Conservation (phyloP, 179 eudicot species). For the Amaranthus tricolor region DNA sequence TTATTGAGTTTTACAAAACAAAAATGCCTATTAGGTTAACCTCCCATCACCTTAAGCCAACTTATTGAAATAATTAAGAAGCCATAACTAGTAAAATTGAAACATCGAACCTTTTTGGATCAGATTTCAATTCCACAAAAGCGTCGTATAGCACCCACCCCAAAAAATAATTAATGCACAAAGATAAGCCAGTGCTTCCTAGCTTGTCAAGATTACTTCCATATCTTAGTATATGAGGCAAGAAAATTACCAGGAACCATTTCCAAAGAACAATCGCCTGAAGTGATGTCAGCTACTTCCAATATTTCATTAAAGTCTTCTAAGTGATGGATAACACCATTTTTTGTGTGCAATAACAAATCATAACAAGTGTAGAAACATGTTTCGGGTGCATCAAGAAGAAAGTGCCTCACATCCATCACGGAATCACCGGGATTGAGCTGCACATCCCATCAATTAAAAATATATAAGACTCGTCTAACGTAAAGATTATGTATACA, state of each 20-base stretch:
- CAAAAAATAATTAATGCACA: no score
- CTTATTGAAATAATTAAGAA: no score
- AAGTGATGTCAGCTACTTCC: slow-evolving; percentile 90
- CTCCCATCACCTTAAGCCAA: no score
- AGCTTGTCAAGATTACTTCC: slow-evolving; percentile 1
- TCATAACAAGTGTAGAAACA: slow-evolving; percentile 93
- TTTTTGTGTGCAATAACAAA: slow-evolving; percentile 68
- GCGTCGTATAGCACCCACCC: no score
- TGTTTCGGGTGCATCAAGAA: slow-evolving; percentile 95
- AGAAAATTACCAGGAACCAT: slow-evolving; percentile 81
- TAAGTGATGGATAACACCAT: slow-evolving; percentile 66
- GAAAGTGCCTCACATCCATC: slow-evolving; percentile 96
- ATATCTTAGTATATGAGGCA: neutral
- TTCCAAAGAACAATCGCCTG: slow-evolving; percentile 77
- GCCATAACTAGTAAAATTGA: no score
- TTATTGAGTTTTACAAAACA: no score
- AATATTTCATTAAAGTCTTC: slow-evolving; percentile 94
- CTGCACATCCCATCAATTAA: slow-evolving; percentile 37
- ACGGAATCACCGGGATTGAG: slow-evolving; percentile 95
- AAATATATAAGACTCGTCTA: neutral
- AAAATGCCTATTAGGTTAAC: no score
- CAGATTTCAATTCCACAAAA: no score
- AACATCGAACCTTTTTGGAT: no score
- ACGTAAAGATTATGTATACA: neutral
- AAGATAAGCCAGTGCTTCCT: no score